Base-by-base conservation (phyloP, 1,284 basidiomycete species). In the Puccinia polysora region DNA sequence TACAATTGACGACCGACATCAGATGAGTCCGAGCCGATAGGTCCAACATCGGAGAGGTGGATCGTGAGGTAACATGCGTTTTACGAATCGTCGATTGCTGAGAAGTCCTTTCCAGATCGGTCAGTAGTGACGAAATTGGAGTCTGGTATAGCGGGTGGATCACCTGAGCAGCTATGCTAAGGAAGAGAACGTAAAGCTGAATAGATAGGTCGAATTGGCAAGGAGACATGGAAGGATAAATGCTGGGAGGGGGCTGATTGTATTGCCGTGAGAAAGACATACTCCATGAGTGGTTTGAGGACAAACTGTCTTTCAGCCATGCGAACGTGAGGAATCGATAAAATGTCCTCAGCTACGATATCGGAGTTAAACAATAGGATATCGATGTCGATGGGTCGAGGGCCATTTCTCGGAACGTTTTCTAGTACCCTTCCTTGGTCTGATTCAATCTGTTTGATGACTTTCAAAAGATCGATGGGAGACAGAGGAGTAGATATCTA, bases 1-100 rank as follows among this genome's bases (percentile, higher is more conserved):
- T 98, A 2, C 86, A 85, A 78, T 98, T 97, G 75, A 98, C 85
- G 4, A 92, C 97, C 0, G 89, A 89, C 96, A 98, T 98, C 73
- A 97, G 80, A 73, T 85, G 84, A 0, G 90, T 92, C 1, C 75
- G 74, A 18, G 58, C n/a, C 2, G 56, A 58, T 75, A 45, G 67
- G 52, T 62, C 59, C 74, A 50, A 70, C 47, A 65, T 71, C 73
- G 65, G 75, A 75, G 36, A 65, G 74, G 69, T 56, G 80, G 77
- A 0, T 83, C 81, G 75, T 60, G 80, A 74, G 58, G 80, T 74
- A 43, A 84, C 85, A 69, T 67, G 87, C 4, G 30, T 58, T 30
- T 14, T 50, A 12, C n/a, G 10, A 2, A 59, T 34, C 1, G 40
- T 47, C 38, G 50, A 10, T 10, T 25, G 32, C 14, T 30, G 8